A percentile compares a stretch with the other conserved stretches of the same genome.
phyloP scores from a whole-genome alignment of 495 filamentous ascomycete genomes.

The Xylaria nigripes region DNA sequence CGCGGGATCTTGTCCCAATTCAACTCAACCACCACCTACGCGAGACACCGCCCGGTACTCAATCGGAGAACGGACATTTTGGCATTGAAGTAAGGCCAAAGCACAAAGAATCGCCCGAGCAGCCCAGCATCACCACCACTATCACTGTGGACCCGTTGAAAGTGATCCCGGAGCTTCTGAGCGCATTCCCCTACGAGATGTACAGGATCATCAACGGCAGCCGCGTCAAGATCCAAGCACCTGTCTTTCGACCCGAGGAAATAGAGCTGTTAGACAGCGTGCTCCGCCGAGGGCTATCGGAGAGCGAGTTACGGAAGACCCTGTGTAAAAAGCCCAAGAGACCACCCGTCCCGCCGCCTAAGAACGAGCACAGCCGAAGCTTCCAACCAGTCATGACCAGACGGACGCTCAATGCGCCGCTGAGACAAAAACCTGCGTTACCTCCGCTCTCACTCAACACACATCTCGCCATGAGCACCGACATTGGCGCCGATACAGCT shows the following conservation, averaged over 20 bases:
- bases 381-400: not conserved
- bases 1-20: constrained; percentile 11
- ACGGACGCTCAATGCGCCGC: not conserved
- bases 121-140: not conserved
- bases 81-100: not conserved
- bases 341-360: not conserved
- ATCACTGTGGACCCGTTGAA: constrained; percentile 11
- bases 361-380: not conserved
- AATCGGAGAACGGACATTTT: constrained; percentile 1
- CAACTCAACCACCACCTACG: constrained; percentile 16
- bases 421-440: not conserved
- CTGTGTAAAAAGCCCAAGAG: not conserved
- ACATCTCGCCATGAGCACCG: not conserved
- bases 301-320: not conserved
- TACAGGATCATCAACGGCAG: not conserved
- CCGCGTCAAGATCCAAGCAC: constrained; percentile 1
- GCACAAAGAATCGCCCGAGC: not conserved
- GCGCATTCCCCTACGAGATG: constrained; percentile 6
- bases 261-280: constrained; percentile 17
- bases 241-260: constrained; percentile 8
- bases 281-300: constrained; percentile 4
- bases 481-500: not conserved
- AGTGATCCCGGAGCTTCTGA: constrained; percentile 11
- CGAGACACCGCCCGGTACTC: not conserved
- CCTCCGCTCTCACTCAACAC: not conserved